phyloP scores from a whole-genome alignment of 1,284 basidiomycete species.

The Cystobasidium pallidum region DNA sequence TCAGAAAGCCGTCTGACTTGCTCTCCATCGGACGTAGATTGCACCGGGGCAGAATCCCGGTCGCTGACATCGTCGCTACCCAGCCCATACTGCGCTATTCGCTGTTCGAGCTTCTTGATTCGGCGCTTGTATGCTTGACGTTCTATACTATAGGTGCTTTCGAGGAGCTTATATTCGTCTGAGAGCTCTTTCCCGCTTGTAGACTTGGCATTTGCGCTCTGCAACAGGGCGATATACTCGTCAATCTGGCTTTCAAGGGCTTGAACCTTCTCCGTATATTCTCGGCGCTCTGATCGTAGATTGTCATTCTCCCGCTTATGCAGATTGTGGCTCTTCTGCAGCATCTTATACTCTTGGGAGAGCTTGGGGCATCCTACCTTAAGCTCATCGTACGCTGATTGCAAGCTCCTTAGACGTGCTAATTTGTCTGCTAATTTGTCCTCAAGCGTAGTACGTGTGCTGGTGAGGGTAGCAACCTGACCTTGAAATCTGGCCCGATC shows the following conservation, averaged over 20 bases:
- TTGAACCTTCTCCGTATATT: conserved; percentile 8
- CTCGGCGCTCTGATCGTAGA: not conserved
- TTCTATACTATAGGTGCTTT: conserved; percentile 14
- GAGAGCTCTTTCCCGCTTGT: not conserved
- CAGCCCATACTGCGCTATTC: not conserved
- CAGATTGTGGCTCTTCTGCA: not conserved
- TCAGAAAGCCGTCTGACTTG: not conserved
- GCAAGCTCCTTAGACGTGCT: not conserved
- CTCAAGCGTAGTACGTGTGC: not conserved
- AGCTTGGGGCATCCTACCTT: not conserved
- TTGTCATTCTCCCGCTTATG: not conserved
- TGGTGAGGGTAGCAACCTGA: not conserved
- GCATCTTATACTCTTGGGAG: not conserved
- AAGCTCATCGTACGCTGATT: conserved; percentile 1
- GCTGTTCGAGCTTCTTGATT: conserved; percentile 23
- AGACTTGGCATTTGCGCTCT: not conserved
- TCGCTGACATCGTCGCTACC: not conserved
- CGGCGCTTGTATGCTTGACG: conserved; percentile 2
- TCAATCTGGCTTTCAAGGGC: conserved; percentile 1
- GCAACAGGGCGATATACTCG: conserved; percentile 11
- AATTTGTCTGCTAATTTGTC: not conserved
- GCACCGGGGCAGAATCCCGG: no score
- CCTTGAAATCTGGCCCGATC: conserved; percentile 17
- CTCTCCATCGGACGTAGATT: not conserved
- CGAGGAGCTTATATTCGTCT: conserved; percentile 13